phyloP scores from a whole-genome alignment of 169 alveolate species.

The Cystoisospora suis region DNA sequence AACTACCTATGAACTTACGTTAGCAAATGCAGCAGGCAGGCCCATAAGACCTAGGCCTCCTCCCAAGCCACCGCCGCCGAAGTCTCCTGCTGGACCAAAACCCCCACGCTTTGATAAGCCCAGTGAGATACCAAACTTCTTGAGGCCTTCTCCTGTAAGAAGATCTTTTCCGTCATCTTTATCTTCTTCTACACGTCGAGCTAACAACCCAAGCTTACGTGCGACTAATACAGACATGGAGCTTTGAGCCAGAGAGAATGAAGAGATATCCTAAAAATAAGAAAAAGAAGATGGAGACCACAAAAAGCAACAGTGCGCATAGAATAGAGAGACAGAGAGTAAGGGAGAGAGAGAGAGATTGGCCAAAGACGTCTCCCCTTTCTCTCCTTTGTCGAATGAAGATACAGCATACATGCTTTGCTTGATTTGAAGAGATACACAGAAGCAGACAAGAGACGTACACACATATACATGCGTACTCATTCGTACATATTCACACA shows the following conservation, averaged over 20 bases:
- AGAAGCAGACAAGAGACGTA: neutral
- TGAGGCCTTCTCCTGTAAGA: conserved; percentile 35
- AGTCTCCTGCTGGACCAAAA: neutral
- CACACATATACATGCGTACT: neutral
- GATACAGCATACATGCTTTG: neutral
- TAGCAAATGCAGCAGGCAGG: neutral
- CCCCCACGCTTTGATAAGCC: neutral
- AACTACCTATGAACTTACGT: too few relatives aligned
- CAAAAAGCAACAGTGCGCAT: too few relatives aligned
- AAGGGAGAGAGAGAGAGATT: too few relatives aligned
- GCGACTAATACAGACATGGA: conserved; percentile 23
- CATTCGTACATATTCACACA: neutral
- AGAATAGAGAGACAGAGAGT: too few relatives aligned
- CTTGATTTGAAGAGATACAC: neutral
- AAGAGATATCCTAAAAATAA: neutral
- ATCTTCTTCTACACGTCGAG: neutral
- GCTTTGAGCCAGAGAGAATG: conserved; percentile 39
- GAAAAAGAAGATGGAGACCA: neutral
- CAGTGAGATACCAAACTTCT: conserved; percentile 1
- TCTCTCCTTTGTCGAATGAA: neutral
- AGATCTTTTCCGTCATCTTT: neutral
- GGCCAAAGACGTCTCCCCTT: too few relatives aligned
- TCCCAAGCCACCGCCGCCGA: neutral
- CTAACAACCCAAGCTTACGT: conserved; percentile 28
- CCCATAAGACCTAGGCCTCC: neutral